Base-by-base conservation (phyloP, 164 flowering plant genomes). In the Macadamia integrifolia region DNA sequence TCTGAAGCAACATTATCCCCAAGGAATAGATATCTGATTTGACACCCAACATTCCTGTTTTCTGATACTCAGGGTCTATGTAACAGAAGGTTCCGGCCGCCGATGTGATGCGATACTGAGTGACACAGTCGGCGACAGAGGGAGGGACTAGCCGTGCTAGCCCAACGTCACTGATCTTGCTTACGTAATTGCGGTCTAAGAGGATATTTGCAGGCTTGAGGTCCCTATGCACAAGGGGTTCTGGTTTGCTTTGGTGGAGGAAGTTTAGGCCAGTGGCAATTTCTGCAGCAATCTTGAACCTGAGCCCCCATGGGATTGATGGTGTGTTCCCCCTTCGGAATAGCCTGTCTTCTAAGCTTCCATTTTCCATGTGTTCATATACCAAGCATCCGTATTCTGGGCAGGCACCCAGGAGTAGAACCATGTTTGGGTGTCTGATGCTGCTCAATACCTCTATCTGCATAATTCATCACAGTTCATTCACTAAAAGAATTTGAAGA, bases 1-100 rank as follows among this genome's bases (percentile, higher is more conserved):
- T 79, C 49, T 89, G 96, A 3, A 89, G 88, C 29, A 89, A 70
- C 89, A 89, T 66, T 50, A 89, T 75, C 1, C 96, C 96, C 58
- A 89, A 44, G 0, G 92, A 89, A 77, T 89, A 89, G 44, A 88
- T 75, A 66, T 89, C 96, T 0, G 92, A 87, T 66, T 81, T 87
- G 6, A 75, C 80, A 4, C 88, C 86, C 32, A 87, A 68, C 84
- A 66, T 82, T 15, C 96, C 92, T 2, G 88, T 85, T 58, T 86
- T 91, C 69, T 89, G 96, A 63, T 89, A 89, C 82, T 89, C 96
- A 40, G 96, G 96, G 71, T 89, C 96, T 11, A 89, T 89, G 75
- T 87, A 89, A 76, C 91, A 87, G 67, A 89, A 89, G 17, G 96
- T 89, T 42, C 96, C 96, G 2, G 92, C 96, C 0, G 96, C 84